Base-by-base conservation (phyloP, 768 basidiomycete species). In the Pleurotus sapidus region DNA sequence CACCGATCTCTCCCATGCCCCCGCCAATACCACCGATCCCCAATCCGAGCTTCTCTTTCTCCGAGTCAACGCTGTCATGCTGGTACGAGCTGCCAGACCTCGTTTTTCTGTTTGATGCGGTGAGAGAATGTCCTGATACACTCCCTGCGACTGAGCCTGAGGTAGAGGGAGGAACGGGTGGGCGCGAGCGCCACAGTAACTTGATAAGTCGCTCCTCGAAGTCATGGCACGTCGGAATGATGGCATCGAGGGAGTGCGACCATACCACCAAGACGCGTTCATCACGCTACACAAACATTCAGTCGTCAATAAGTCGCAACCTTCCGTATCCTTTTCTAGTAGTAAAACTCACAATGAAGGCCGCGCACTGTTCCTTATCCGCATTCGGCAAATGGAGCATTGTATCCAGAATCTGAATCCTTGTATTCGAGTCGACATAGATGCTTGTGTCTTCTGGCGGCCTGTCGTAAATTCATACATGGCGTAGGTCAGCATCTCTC, bases 351-450 rank as follows among this genome's bases (percentile, higher is more conserved):
- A 88, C 88, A 64, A 93, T 84, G 67, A 95, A 95, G 0, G 93
- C 92, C 72, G 89, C 93, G 49, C 85, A 89, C 62, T 94, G 92
- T 59, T 93, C 91, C 72, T 89, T 88, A 63, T 93, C 89, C 0
- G 91, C 91, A 53, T 84, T 80, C 4, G 89, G 88, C 39, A 95
- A 84, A 65, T 83, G 77, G 57, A 84, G 72, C 77, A 95, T 87
- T 20, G 88, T 87, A 63, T 93, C 89, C 48, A 94, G 67, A 59
- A 95, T 82, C 68, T 93, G 92, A 53, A 95, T 93, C 58, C 91
- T 87, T 4, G 91, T 93, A 67, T 94, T 85, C 54, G 81, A 72
- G 70, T 94, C 91, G 64, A 95, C 84, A 60, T 84, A 84, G 63
- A 90, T 81, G 48, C 76, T 79, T 34, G 70, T 74, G 8, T 80